Base-by-base conservation (phyloP, 352 stramenopile genomes). In the Halophytophthora polymorphica region DNA sequence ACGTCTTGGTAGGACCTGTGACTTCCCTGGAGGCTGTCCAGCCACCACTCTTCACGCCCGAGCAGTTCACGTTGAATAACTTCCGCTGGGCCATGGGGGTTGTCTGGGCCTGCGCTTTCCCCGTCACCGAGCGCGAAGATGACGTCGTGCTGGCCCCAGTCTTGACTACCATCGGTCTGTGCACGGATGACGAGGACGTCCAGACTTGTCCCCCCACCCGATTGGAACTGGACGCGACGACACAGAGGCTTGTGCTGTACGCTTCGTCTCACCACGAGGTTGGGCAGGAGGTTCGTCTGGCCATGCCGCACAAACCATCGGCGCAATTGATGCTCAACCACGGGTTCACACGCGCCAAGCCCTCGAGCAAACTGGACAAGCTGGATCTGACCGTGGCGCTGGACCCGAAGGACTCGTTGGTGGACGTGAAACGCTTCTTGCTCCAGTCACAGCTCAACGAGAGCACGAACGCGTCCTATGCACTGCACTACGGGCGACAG, bases 261-360 rank as follows among this genome's bases (percentile, higher is more conserved):
- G 69, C 71, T 21, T 50, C 59, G 2, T 55, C 44, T 10, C n/a
- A 56, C 14, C 76, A 69, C 33, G 38, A 39, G 0, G 45, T 57
- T 5, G 66, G 66, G 1, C 59, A 80, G 13, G 63, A 79, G 23
- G 53, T 77, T 21, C 50, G 38, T 25, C 50, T 79, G 25, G 44
- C 50, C 5, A 53, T 72, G 29, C 53, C 66, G 19, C 51, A 42
- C 17, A 77, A 77, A 23, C 66, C 66, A 2, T 77, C 71, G 5
- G 58, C 53, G 25, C 57, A 80, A 13, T 46, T 76, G 45, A 77
- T 83, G 71, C 57, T 75, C 13, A 83, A 77, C 50, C 48, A 83
- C 37, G 71, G 71, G 10, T 64, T 83, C 46, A 50, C 63, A 3
- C 64, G 64, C 8, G 29, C 41, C 1, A 22, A 29, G 33, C 43